Evolutionary conservation across 2,329 filamentous ascomycete genomes (phyloP).

Genomic region (Aspergillus proliferans): DNA sequence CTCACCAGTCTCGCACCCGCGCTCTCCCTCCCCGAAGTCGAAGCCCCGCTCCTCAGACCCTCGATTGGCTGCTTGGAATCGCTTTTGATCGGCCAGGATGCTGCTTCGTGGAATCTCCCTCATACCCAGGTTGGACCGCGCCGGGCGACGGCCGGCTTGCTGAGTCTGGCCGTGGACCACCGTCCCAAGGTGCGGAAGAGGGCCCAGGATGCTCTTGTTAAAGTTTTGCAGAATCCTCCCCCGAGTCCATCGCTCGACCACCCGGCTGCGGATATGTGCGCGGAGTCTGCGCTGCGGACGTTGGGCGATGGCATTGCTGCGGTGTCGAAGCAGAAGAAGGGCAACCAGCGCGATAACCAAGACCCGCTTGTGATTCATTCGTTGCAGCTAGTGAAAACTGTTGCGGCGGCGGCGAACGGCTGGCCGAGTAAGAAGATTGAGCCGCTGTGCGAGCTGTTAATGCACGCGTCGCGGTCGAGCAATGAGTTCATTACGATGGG

Average conservation of each 20-base stretch:
- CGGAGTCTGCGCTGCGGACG: slow-evolving; percentile 78
- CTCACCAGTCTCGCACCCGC: slow-evolving; percentile 79
- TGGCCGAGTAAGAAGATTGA: slow-evolving; percentile 98
- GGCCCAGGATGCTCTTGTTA: slow-evolving; percentile 80
- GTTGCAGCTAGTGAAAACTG: slow-evolving; percentile 82
- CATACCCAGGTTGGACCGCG: slow-evolving; percentile 78
- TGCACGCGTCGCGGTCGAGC: slow-evolving; percentile 80
- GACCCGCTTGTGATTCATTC: slow-evolving; percentile 87
- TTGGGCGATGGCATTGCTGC: slow-evolving; percentile 64
- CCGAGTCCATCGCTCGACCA: slow-evolving; percentile 91
- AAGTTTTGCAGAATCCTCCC: slow-evolving; percentile 75
- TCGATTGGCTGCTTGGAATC: slow-evolving; percentile 92
- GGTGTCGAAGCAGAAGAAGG: slow-evolving; percentile 63
- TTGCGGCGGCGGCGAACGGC: slow-evolving; percentile 78
- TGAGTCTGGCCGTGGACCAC: slow-evolving; percentile 77
- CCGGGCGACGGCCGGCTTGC: slow-evolving; percentile 75
- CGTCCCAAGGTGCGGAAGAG: slow-evolving; percentile 91
- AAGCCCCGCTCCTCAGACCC: slow-evolving; percentile 77
- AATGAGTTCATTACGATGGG: slow-evolving; percentile 97
- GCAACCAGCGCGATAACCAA: slow-evolving; percentile 50
- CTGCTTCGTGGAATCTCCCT: slow-evolving; percentile 77
- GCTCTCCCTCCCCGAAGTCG: slow-evolving; percentile 70
- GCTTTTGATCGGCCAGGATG: slow-evolving; percentile 83
- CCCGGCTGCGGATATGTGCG: slow-evolving; percentile 92
- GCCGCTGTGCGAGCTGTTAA: slow-evolving; percentile 76